Evolutionary conservation across 2,329 filamentous ascomycete species (phyloP).

Genomic region (Hypoxylon sp.): DNA sequence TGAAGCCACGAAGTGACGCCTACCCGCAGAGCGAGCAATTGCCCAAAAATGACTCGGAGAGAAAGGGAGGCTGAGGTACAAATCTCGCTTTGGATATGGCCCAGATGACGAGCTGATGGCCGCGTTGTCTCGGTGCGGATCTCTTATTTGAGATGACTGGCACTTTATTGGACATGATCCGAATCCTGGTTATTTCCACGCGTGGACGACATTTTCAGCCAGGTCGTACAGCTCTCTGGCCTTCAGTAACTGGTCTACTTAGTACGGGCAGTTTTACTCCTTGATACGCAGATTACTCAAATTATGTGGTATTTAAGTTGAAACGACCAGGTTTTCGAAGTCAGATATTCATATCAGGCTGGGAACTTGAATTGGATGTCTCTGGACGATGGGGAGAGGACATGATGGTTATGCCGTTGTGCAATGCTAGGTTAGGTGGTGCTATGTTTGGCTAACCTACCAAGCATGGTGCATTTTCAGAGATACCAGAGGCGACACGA

Average conservation of each 20-base stretch:
- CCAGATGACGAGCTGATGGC: slow-evolving; percentile 29
- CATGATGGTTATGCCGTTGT: slow-evolving; percentile 28
- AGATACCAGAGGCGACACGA: slow-evolving; percentile 34
- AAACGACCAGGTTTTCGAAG: slow-evolving; percentile 16
- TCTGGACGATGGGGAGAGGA: slow-evolving; percentile 19
- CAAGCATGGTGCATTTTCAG: slow-evolving; percentile 31
- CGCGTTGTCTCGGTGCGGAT: slow-evolving; percentile 37
- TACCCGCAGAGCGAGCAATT: slow-evolving; percentile 65
- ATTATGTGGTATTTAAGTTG: slow-evolving; percentile 23
- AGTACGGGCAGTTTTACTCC: slow-evolving; percentile 11
- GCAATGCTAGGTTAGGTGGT: slow-evolving; percentile 26
- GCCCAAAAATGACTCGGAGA: slow-evolving; percentile 72
- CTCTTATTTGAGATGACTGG: slow-evolving; percentile 44
- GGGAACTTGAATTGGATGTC: slow-evolving; percentile 27
- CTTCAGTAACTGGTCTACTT: slow-evolving; percentile 20
- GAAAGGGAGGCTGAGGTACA: slow-evolving; percentile 71
- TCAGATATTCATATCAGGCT: slow-evolving; percentile 16
- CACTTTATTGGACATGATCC: slow-evolving; percentile 47
- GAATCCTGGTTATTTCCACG: slow-evolving; percentile 45
- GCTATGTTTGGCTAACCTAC: slow-evolving; percentile 38
- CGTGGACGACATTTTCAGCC: slow-evolving; percentile 43
- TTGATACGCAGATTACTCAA: slow-evolving; percentile 16
- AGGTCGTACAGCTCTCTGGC: slow-evolving; percentile 18
- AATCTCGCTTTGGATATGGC: slow-evolving; percentile 50
- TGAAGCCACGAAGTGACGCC: slow-evolving; percentile 63